Percentiles rank a stretch among this genome's conserved stretches.
phyloP scores from a whole-genome alignment of 2,329 filamentous ascomycete species.

The Endothia cerciana region DNA sequence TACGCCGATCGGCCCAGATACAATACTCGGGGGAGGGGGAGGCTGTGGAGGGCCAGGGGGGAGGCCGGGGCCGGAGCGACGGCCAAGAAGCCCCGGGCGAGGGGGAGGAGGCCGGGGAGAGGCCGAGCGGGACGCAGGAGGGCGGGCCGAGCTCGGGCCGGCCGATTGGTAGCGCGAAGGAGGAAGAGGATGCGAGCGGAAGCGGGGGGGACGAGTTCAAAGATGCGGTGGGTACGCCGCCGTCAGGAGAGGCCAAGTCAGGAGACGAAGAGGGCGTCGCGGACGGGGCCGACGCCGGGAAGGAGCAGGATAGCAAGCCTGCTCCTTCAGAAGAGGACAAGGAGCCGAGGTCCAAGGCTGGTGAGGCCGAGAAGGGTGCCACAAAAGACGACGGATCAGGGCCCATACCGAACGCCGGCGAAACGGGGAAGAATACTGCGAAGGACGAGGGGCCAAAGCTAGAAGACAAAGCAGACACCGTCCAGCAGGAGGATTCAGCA shows the following conservation, averaged over 20 bases:
- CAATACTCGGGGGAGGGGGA: slow-evolving; percentile 36
- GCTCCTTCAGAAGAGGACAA: background rate
- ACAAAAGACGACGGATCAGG: background rate
- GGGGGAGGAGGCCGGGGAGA: background rate
- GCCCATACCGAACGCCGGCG: background rate
- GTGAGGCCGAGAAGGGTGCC: background rate
- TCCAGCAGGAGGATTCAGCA: slow-evolving; percentile 31
- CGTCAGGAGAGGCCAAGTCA: background rate
- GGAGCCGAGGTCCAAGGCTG: background rate
- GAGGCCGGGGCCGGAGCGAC: slow-evolving; percentile 18
- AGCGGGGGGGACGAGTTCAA: slow-evolving; percentile 34
- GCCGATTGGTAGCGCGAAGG: slow-evolving; percentile 28
- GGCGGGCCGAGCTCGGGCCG: slow-evolving; percentile 14
- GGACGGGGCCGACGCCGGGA: background rate
- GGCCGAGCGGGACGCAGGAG: slow-evolving; percentile 5
- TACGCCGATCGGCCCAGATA: slow-evolving; percentile 49
- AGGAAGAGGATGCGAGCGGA: slow-evolving; percentile 32
- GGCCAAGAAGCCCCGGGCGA: slow-evolving; percentile 23
- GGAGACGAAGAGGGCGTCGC: background rate
- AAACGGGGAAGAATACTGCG: background rate
- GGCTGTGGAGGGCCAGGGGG: slow-evolving; percentile 23
- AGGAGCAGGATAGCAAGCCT: slow-evolving; percentile 6
- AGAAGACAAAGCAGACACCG: slow-evolving; percentile 11
- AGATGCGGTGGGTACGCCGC: slow-evolving; percentile 34
- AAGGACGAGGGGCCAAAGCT: slow-evolving; percentile 22